Conservation (phyloP, 345 rosid species). For the Heritiera littoralis region DNA sequence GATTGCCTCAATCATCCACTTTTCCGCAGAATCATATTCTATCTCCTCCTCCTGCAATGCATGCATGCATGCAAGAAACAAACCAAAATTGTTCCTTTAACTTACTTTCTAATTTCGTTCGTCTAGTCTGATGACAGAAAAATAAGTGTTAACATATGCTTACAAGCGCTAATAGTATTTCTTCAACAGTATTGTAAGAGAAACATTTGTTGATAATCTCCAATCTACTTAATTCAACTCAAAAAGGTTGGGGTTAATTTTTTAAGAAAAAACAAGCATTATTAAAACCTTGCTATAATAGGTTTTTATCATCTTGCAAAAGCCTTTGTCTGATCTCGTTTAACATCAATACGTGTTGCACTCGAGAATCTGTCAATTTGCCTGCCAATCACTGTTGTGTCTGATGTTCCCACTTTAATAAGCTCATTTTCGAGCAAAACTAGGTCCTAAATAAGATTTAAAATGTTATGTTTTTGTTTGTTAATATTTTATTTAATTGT, state of each 20-base stretch:
- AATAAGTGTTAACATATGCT: constrained; percentile 20
- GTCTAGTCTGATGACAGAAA: not conserved
- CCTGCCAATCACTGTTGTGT: not conserved
- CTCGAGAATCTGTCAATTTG: not conserved
- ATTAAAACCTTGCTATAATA: not conserved
- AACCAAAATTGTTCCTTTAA: not conserved
- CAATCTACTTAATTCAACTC: constrained; percentile 39
- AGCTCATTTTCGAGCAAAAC: not conserved
- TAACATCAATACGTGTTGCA: not conserved
- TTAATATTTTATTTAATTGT: too few species aligned
- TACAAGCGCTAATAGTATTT: constrained; percentile 73
- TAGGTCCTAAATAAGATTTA: not conserved
- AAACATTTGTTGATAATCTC: constrained; percentile 72
- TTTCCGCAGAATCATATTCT: not conserved
- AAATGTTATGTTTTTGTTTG: too few species aligned
- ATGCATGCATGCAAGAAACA: not conserved
- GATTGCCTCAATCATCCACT: constrained; percentile 23
- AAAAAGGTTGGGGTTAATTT: not conserved
- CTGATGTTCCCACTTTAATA: not conserved
- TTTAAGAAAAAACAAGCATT: not conserved
- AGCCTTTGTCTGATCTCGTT: not conserved
- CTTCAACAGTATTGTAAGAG: constrained; percentile 67
- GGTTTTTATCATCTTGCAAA: not conserved
- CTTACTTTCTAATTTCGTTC: too few species aligned
- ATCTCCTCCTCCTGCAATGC: not conserved